Base-by-base conservation (phyloP, 2,329 filamentous ascomycete genomes). In the Emericellopsis atlantica region DNA sequence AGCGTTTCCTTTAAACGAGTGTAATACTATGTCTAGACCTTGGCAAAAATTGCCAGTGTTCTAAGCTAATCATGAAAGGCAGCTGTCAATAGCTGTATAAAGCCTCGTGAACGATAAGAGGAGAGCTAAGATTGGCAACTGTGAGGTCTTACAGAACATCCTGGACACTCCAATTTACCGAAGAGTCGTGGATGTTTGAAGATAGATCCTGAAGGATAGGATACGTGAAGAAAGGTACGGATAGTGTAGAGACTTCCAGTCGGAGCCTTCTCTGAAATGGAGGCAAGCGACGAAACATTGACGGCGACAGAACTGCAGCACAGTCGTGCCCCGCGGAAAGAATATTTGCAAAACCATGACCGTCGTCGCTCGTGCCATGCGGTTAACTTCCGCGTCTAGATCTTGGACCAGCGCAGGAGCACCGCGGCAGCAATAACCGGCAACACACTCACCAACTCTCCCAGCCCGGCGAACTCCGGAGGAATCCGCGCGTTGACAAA, bases 391-490 rank as follows among this genome's bases (percentile, higher is more conserved):
- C 12, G 26, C 26, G 12, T 29, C 26, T 29, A 61, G 33, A 60
- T 46, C 44, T 48, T 55, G 29, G 53, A 49, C 61, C 60, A 72
- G 35, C 57, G 57, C 51, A 76, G 50, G 43, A 62, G 58, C 48
- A 74, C 60, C 0, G 77, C 78, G 35, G 70, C 69, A 6, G 64
- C 52, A 23, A 83, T 67, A 10, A 83, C 78, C 0, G 79, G 79
- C 45, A 77, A 37, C 0, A 84, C 71, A 52, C 77, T 82, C 11
- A 79, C 72, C 37, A 83, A 55, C 60, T 84, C 79, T 0, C 79
- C 78, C 36, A 82, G 46, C 1, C 76, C 79, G 0, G 79, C 76
- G 60, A 58, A 64, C 12, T 55, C 58, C 2, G 59, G 59, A n/a
- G 71, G 66, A 41, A 70, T 66, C 37, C 74, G 62, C 2, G 68